Conservation (phyloP, 805 yeast species). For the Spathaspora passalidarum region DNA sequence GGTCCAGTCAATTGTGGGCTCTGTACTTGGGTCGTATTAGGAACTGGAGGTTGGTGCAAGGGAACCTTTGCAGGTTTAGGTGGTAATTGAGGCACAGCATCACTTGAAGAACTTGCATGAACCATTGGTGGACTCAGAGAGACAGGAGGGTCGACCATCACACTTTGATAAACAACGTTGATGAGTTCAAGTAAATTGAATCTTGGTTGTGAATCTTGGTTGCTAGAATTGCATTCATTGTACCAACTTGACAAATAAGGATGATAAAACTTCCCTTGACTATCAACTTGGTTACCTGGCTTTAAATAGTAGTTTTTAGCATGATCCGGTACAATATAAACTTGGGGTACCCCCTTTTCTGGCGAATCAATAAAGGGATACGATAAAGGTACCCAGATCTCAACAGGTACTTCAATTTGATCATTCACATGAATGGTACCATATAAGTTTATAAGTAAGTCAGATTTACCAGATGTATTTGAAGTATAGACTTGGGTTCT, state of each 20-base stretch:
- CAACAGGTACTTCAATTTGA: constrained; percentile 44
- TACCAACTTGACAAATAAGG: constrained; percentile 66
- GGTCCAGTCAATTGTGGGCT: not conserved
- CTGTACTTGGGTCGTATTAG: not conserved
- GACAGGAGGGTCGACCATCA: constrained; percentile 47
- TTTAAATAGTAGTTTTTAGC: constrained; percentile 38
- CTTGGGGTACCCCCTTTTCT: constrained; percentile 54
- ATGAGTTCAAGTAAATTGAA: constrained; percentile 32
- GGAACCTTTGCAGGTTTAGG: constrained; percentile 17
- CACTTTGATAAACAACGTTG: constrained; percentile 26
- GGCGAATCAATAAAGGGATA: constrained; percentile 50
- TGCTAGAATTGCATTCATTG: constrained; percentile 11
- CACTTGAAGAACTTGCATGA: not conserved
- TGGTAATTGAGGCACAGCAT: constrained; percentile 18
- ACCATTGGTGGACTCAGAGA: constrained; percentile 23
- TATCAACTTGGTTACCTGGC: constrained; percentile 66
- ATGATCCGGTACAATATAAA: constrained; percentile 57
- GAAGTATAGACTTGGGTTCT: constrained; percentile 58
- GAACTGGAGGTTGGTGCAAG: not conserved
- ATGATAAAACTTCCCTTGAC: constrained; percentile 68
- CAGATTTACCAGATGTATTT: constrained; percentile 53
- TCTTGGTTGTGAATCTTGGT: constrained; percentile 6
- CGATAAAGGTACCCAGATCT: constrained; percentile 71
- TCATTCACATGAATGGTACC: constrained; percentile 49
- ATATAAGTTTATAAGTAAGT: constrained; percentile 58